Percentiles rank a stretch among this genome's conserved stretches.
Conservation (phyloP, 106 monocot species). For the Allium fistulosum region DNA sequence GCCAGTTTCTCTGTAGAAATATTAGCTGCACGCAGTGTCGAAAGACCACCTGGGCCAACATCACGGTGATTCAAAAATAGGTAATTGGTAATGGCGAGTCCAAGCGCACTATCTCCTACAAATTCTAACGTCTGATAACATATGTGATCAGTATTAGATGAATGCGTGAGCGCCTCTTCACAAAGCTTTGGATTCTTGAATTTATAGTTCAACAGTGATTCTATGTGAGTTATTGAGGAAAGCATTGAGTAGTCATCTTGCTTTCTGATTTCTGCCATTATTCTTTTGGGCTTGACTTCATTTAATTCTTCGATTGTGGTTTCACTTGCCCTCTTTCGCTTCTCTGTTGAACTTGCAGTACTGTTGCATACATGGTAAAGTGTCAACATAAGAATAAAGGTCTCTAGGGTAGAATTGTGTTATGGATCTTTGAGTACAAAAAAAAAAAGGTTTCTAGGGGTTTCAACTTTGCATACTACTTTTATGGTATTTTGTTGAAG, state of each 20-base stretch:
- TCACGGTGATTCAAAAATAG: not conserved
- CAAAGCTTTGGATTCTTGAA: constrained; percentile 1
- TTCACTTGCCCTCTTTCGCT: too few species aligned
- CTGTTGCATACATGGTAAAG: too few species aligned
- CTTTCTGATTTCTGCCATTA: not conserved
- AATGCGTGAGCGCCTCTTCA: constrained; percentile 3
- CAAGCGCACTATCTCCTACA: constrained; percentile 1
- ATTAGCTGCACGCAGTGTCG: constrained; percentile 1
- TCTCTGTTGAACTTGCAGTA: too few species aligned
- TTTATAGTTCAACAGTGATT: not conserved
- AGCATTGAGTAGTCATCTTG: not conserved
- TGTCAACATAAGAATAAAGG: too few species aligned
- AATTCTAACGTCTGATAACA: constrained; percentile 2
- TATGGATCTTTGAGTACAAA: too few species aligned
- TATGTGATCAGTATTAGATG: not conserved
- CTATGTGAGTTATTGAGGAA: not conserved
- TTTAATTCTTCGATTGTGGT: too few species aligned
- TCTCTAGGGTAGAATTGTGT: too few species aligned
- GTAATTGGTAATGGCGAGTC: constrained; percentile 1
- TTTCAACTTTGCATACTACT: too few species aligned
- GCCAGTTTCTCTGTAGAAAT: constrained; percentile 10
- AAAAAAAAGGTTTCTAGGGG: too few species aligned
- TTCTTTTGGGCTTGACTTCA: too few species aligned
- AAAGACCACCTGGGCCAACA: not conserved
- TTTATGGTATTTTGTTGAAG: too few species aligned